Evolutionary conservation across 2,329 filamentous ascomycete species (phyloP), one percentile per base, ranked within the genome.

Genomic region (Colletotrichum plurivorum): DNA sequence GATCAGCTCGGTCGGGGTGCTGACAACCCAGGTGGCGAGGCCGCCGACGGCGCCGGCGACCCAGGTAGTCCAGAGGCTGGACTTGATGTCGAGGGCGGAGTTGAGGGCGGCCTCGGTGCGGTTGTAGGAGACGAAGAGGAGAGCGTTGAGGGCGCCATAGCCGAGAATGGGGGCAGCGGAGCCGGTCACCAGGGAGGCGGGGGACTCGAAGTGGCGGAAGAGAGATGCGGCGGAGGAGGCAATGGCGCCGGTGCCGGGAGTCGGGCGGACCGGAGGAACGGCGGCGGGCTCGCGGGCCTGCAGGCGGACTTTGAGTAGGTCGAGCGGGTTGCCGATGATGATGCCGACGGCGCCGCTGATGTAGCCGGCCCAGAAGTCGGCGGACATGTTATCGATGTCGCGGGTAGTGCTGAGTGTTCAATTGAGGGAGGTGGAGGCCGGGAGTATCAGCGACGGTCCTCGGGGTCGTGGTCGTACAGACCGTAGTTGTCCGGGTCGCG

Each of bases 361-460:
- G 80, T 97, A 98, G 76, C 95, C 94, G 67, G 95, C 93, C 93
- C 93, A 97, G 80, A 98, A 98, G 78, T 97, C 95, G 73, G 94
- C 89, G 58, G 93, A 93, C 93, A 96, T 95, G 62, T 25, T 62
- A 39, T 43, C 57, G 13, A 20, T n/a, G 5, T 39, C 6, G 22
- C 18, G 27, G 15, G 39, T 46, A n/a, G 9, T 51, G 5, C 8
- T 5, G 27, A 16, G 46, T 39, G 54, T n/a, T 20, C 31, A 20
- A 39, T 27, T 52, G 15, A 27, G 22, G 46, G 18, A 13, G 43
- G n/a, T 12, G 12, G 13, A 18, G 20, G 51, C n/a, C 31, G 10
- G 20, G 15, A 39, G 36, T 20, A 18, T 49, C 46, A 22, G 46
- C 63, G 60, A 71, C 13, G 41, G 22, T 36, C 39, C 43, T 31